A percentile compares a stretch with the other conserved stretches of the same genome.
These are phyloP conservation scores for Sporobolomyces pararoseus DNA, from an alignment of 768 basidiomycete genomes.

Conservation along the genomic window DNA sequence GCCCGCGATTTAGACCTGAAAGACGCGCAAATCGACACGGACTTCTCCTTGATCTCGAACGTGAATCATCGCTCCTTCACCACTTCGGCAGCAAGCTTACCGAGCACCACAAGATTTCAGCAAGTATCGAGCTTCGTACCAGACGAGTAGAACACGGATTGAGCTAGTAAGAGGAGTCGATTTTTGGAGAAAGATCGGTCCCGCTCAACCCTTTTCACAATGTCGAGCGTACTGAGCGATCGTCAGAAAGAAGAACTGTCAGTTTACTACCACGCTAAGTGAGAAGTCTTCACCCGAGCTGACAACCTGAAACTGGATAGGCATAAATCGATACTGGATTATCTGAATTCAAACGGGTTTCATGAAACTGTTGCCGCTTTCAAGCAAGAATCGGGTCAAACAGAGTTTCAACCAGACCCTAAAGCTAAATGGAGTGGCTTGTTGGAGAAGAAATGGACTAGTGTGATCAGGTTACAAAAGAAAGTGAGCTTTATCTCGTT, in stretches of 20 bases:
- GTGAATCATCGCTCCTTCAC: no score
- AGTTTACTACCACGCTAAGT: neutral
- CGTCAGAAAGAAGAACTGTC: constrained; percentile 44
- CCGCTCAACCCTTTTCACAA: neutral
- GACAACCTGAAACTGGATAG: constrained; percentile 29
- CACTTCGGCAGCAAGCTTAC: no score
- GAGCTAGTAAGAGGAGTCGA: no score
- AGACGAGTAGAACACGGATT: no score
- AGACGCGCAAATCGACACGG: no score
- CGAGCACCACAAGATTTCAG: no score
- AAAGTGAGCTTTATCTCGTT: constrained; percentile 70
- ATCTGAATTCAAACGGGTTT: constrained; percentile 48
- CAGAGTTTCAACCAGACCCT: constrained; percentile 72
- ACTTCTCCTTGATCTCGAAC: no score
- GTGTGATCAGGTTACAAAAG: constrained; percentile 90
- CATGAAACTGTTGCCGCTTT: constrained; percentile 41
- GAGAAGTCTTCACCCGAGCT: neutral
- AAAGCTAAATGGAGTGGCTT: constrained; percentile 81
- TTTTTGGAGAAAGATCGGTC: no score
- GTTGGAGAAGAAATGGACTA: constrained; percentile 97
- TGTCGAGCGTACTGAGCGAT: constrained; percentile 33
- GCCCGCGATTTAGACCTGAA: no score
- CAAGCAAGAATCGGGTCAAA: constrained; percentile 42
- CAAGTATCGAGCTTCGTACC: no score
- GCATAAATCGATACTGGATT: constrained; percentile 51